Conservation (phyloP, 2,329 filamentous ascomycete species). For the Exophiala viscosa region DNA sequence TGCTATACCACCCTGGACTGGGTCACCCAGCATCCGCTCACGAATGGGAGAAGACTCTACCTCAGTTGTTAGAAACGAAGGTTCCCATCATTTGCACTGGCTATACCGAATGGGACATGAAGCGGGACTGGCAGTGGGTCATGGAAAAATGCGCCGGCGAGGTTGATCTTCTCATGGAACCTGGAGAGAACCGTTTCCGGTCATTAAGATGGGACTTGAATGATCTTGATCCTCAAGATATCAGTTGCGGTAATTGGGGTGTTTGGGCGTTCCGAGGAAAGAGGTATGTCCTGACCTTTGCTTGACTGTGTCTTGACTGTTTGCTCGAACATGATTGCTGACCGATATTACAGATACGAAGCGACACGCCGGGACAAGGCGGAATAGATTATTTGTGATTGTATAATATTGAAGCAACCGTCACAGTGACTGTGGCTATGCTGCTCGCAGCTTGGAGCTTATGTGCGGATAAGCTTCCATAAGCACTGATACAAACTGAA, state of each 20-base stretch:
- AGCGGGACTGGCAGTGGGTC: constrained; percentile 88
- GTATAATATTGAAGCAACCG: too few species aligned
- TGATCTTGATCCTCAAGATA: constrained; percentile 87
- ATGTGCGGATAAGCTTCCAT: too few species aligned
- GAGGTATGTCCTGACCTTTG: constrained; percentile 57
- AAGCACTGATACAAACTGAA: background rate
- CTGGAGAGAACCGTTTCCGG: constrained; percentile 89
- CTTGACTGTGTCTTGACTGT: too few species aligned
- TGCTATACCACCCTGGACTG: constrained; percentile 93
- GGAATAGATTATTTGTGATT: background rate
- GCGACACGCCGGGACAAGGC: constrained; percentile 21
- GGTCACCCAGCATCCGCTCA: constrained; percentile 90
- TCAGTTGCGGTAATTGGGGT: constrained; percentile 95
- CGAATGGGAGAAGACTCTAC: constrained; percentile 90
- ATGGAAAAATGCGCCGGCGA: constrained; percentile 80
- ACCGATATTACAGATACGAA: constrained; percentile 27
- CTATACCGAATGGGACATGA: constrained; percentile 93
- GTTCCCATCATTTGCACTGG: constrained; percentile 91
- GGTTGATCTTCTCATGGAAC: constrained; percentile 86
- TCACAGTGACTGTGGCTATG: too few species aligned
- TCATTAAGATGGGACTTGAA: constrained; percentile 97
- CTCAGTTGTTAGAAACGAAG: constrained; percentile 89
- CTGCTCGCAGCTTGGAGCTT: too few species aligned
- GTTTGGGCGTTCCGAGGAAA: constrained; percentile 97
- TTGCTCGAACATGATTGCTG: constrained; percentile 7